Evolutionary conservation across 1,284 basidiomycete species (phyloP), one percentile per base, ranked within the genome.

Genomic region (Ceratobasidium sp.): DNA sequence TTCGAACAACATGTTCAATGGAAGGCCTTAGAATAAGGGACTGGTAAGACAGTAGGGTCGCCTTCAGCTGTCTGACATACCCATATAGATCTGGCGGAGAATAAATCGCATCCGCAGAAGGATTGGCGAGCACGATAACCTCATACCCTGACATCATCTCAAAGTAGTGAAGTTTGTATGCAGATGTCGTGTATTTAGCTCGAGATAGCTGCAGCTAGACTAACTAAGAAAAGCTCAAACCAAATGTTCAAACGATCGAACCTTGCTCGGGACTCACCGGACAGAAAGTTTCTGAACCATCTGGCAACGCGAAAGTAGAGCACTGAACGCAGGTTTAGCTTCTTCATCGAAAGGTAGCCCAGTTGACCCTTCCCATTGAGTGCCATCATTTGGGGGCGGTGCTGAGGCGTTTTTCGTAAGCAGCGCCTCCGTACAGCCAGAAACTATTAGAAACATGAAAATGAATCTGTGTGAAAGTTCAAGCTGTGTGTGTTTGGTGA

Each of bases 311-410:
- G 95, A 97, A 71, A 98, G 86, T 22, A 99, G 88, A 56, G 99
- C 94, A 75, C 98, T 98, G 81, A 99, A 99, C 0, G 99, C 96
- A 71, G 99, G 88, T 83, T 99, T 99, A 1, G 94, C 92, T 83
- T 99, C 97, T 83, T 99, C 97, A 81, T 99, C 97, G 78, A 99
- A 98, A 4, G 97, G 87, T 29, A 98, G 85, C 14, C 88, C 87
- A n/a, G 66, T 65, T 17, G 69, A 50, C 51, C 72, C 73, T 15
- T 71, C 82, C 5, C 84, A 79, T 17, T 84, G 81, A 81, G 76
- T 14, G 85, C 83, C 22, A 82, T 79, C 53, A 85, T 83, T 19
- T 82, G 78, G 51, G 24, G 59, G 47, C 14, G 79, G 56, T 22
- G 86, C 56, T 24, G 60, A 31, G 82, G 83, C 64, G 83, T 79